Conservation (phyloP, 2,329 filamentous ascomycete genomes). For the Pezizomycotina sp. region DNA sequence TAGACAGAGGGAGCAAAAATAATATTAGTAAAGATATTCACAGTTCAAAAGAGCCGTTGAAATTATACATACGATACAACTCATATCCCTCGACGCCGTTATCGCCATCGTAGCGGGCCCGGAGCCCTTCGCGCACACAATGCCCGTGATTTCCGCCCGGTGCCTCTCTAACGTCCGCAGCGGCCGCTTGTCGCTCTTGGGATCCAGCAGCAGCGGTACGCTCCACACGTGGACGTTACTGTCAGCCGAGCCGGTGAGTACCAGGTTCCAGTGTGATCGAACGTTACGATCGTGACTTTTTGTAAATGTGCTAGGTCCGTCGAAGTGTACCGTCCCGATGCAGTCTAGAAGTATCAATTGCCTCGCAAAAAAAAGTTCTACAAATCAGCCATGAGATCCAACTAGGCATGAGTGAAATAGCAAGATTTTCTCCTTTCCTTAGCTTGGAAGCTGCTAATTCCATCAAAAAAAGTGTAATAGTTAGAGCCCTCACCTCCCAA, state of each 20-base stretch:
- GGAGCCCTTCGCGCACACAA: slow-evolving; percentile 31
- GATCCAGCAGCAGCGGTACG: slow-evolving; percentile 52
- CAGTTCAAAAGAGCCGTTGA: not conserved
- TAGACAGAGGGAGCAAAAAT: not conserved
- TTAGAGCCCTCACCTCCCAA: slow-evolving; percentile 56
- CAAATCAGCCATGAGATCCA: not conserved
- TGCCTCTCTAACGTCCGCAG: slow-evolving; percentile 63
- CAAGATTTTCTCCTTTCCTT: not conserved
- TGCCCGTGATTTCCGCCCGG: slow-evolving; percentile 52
- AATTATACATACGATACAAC: slow-evolving; percentile 46
- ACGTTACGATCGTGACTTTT: slow-evolving; percentile 56
- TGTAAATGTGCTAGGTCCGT: slow-evolving; percentile 67
- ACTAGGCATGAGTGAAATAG: not conserved
- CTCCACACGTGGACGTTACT: slow-evolving; percentile 90
- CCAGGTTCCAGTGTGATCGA: slow-evolving; percentile 51
- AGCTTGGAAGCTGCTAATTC: not conserved
- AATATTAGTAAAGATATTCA: not conserved
- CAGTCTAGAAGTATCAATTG: slow-evolving; percentile 37
- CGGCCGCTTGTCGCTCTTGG: slow-evolving; percentile 45
- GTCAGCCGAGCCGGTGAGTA: slow-evolving; percentile 68
- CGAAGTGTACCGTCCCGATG: slow-evolving; percentile 58
- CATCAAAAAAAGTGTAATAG: not conserved
- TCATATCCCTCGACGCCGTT: slow-evolving; percentile 71
- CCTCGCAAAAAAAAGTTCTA: slow-evolving; percentile 7
- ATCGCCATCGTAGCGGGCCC: slow-evolving; percentile 54